Percentiles rank a stretch among this genome's conserved stretches.
Conservation (phyloP, 345 rosid species). For the Aquilaria malaccensis region DNA sequence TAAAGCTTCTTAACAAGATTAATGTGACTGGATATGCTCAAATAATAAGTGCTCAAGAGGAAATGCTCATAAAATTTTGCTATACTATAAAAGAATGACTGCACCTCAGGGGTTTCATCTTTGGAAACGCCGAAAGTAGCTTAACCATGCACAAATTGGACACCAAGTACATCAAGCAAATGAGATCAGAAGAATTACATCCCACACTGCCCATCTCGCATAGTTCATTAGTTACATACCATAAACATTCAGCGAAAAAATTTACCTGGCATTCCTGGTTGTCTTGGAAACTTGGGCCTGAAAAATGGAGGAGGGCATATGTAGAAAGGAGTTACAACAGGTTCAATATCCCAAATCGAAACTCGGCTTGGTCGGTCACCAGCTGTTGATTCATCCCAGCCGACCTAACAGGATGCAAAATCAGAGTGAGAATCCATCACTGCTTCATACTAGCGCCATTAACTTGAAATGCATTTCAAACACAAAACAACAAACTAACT, state of each 20-base stretch:
- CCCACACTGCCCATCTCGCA: neutral
- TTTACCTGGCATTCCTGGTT: conserved; percentile 76
- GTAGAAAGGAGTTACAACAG: conserved; percentile 85
- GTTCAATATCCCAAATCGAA: conserved; percentile 97
- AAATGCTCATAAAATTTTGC: conserved; percentile 1
- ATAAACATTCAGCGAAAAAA: neutral
- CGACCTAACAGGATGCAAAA: conserved; percentile 40
- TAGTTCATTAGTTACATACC: neutral
- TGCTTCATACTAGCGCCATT: too few species aligned
- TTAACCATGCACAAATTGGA: too few species aligned
- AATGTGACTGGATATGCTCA: neutral
- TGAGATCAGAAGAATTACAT: neutral
- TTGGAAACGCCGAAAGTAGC: too few species aligned
- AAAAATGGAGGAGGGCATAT: conserved; percentile 91
- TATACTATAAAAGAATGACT: neutral
- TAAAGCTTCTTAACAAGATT: conserved; percentile 1
- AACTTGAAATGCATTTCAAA: too few species aligned
- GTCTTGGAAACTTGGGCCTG: conserved; percentile 73
- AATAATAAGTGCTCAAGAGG: neutral
- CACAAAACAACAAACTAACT: too few species aligned
- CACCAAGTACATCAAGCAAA: conserved; percentile 6
- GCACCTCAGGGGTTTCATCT: neutral
- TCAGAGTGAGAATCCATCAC: neutral
- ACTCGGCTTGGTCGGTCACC: conserved; percentile 80
- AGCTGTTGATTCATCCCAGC: conserved; percentile 98